These are phyloP conservation scores for Astraeus odoratus DNA, from an alignment of 768 basidiomycete genomes.

Conservation along the genomic window DNA sequence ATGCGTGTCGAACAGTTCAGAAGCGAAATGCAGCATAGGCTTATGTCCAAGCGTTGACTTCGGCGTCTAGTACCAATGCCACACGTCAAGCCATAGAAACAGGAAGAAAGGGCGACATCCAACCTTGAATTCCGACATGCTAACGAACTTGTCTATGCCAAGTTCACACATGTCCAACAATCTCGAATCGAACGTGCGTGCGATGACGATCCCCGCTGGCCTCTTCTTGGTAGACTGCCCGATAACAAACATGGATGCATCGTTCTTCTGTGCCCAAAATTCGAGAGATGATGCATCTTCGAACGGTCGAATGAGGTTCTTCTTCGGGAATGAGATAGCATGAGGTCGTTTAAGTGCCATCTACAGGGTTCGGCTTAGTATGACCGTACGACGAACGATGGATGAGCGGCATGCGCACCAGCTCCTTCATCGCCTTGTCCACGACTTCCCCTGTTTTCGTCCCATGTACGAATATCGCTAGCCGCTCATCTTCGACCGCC, in stretches of 20 bases:
- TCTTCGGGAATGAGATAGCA: constrained; percentile 89
- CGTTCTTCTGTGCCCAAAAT: constrained; percentile 93
- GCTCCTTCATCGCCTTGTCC: constrained; percentile 77
- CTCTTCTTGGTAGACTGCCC: constrained; percentile 94
- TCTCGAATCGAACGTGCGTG: constrained; percentile 77
- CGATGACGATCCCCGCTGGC: constrained; percentile 80
- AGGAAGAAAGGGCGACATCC: constrained; percentile 15
- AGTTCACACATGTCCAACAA: constrained; percentile 95
- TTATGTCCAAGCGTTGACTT: constrained; percentile 88
- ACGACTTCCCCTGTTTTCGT: constrained; percentile 80
- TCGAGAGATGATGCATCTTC: constrained; percentile 76
- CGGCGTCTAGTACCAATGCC: constrained; percentile 47
- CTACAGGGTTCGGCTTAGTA: constrained; percentile 36
- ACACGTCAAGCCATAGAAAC: not conserved
- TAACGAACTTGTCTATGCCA: constrained; percentile 73
- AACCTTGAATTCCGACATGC: constrained; percentile 83
- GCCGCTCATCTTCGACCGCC: constrained; percentile 82
- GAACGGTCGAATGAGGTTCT: constrained; percentile 87
- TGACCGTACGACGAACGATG: not conserved
- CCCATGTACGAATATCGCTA: constrained; percentile 85
- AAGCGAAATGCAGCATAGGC: constrained; percentile 93
- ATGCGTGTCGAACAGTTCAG: constrained; percentile 91
- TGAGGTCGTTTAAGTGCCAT: constrained; percentile 92
- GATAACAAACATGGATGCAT: constrained; percentile 84
- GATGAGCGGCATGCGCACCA: constrained; percentile 45